Conservation (phyloP, 257 asterid genomes). For the Linaria vulgaris region DNA sequence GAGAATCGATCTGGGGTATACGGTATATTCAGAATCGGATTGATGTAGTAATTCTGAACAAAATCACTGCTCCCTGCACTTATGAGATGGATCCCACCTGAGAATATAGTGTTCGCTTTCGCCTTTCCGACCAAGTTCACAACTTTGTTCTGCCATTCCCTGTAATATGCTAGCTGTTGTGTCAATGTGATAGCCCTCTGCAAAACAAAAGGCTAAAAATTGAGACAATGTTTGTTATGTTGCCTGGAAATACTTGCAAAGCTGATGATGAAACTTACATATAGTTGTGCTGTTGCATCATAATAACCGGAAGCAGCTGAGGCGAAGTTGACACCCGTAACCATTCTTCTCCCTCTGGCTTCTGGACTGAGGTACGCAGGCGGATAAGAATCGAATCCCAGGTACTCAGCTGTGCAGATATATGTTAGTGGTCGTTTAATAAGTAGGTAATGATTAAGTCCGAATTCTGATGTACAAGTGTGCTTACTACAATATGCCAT, state of each 20-base stretch:
- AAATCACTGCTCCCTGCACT: conserved; percentile 93
- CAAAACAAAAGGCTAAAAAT: conserved; percentile 17
- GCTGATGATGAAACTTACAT: conserved; percentile 35
- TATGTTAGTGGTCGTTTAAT: neutral
- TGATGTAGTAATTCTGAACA: conserved; percentile 70
- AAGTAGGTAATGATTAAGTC: no score
- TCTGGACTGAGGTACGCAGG: conserved; percentile 76
- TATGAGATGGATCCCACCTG: conserved; percentile 65
- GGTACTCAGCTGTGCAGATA: conserved; percentile 58
- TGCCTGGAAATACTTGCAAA: neutral
- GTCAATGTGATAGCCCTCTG: conserved; percentile 64
- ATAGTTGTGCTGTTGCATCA: conserved; percentile 61
- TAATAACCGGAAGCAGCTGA: conserved; percentile 93
- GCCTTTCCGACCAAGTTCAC: conserved; percentile 54
- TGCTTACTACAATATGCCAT: no score
- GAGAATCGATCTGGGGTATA: conserved; percentile 61
- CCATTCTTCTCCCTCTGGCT: conserved; percentile 51
- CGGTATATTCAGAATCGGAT: conserved; percentile 49
- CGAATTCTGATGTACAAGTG: no score
- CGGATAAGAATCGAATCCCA: conserved; percentile 75
- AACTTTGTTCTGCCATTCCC: conserved; percentile 67
- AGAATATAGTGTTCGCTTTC: conserved; percentile 50
- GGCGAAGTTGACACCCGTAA: conserved; percentile 75
- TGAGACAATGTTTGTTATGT: neutral
- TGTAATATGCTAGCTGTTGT: conserved; percentile 58